Percentiles rank a stretch among this genome's conserved stretches.
Evolutionary conservation across 1,139 yeast species (phyloP).

Genomic region (Kodamaea arcana): DNA sequence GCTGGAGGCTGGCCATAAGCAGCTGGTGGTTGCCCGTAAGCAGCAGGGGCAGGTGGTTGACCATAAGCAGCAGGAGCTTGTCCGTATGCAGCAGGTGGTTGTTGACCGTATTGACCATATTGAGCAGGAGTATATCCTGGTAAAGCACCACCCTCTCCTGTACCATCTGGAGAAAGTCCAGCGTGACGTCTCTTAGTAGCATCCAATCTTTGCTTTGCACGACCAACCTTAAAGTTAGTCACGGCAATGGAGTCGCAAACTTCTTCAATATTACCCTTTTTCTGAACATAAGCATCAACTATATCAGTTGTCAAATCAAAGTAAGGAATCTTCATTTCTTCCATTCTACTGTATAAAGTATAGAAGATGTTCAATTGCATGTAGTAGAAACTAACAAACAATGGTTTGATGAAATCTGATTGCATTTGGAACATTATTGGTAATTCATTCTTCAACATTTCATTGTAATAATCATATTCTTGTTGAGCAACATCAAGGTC

Average conservation of each 20-base stretch:
- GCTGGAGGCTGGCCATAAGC: slow-evolving; percentile 13
- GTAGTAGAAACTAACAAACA: slow-evolving; percentile 89
- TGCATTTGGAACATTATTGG: slow-evolving; percentile 85
- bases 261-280: slow-evolving; percentile 90
- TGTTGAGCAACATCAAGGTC: slow-evolving; percentile 89
- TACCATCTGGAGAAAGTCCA: slow-evolving; percentile 29
- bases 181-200: slow-evolving; percentile 69
- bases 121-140: slow-evolving; percentile 20
- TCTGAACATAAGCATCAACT: slow-evolving; percentile 68
- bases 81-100: slow-evolving; percentile 12
- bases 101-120: slow-evolving; percentile 13
- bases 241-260: slow-evolving; percentile 80
- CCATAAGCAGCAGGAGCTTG: slow-evolving; percentile 11
- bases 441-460: slow-evolving; percentile 83
- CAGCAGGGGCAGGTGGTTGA: slow-evolving; percentile 18
- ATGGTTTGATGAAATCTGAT: slow-evolving; percentile 86
- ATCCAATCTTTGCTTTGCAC: slow-evolving; percentile 79
- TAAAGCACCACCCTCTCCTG: slow-evolving; percentile 18
- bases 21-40: slow-evolving; percentile 15
- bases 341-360: slow-evolving; percentile 85
- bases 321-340: slow-evolving; percentile 94
- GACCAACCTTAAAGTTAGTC: slow-evolving; percentile 86
- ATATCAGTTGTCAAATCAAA: slow-evolving; percentile 84
- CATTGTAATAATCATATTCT: slow-evolving; percentile 93
- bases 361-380: slow-evolving; percentile 97